Base-by-base conservation (phyloP, 2,329 filamentous ascomycete species). In the Catunica adiposa region DNA sequence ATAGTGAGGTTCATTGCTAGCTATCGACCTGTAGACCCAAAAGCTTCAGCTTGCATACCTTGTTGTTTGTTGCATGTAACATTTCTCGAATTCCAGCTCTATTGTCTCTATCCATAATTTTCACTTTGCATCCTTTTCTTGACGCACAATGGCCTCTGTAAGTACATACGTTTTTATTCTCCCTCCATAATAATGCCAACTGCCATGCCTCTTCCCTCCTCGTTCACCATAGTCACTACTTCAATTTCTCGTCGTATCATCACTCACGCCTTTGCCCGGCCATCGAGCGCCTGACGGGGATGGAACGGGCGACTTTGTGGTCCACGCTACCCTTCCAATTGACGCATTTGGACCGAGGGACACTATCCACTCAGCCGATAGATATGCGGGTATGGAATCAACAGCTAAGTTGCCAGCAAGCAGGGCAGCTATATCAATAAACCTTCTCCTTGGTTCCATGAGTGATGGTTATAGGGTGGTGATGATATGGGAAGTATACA, bases 111-210 rank as follows among this genome's bases (percentile, higher is more conserved):
- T 34, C 29, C 5, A 51, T 20, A 9, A 9, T 51, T 15, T 51
- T 51, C 25, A 11, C 14, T 25, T 20, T 31, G 23, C 29, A 26
- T 51, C 26, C 22, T 29, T 34, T 29, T 31, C 20, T 15, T 26
- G n/a, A 55, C 34, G 40, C 17, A 52, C 48, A n/a, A 56, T 56
- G 55, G 55, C 55, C 23, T 56, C 55, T n/a, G 55, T 56, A 37
- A 53, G 55, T 40, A 25, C 17, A 17, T 29, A 20, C 22, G 3
- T 47, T 20, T 40, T 17, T n/a, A 20, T n/a, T 53, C 20, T 15
- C 26, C n/a, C 26, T 9, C 22, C 22, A 50, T 14, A 26, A 14
- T 22, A 48, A 5, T 6, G 14, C 14, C 4, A 25, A 8, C 17
- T 22, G n/a, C 23, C 14, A 25, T 5, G 22, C 23, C 46, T 22